Base-by-base conservation (phyloP, 176 grass and related monocot species). In the Paspalum vaginatum region DNA sequence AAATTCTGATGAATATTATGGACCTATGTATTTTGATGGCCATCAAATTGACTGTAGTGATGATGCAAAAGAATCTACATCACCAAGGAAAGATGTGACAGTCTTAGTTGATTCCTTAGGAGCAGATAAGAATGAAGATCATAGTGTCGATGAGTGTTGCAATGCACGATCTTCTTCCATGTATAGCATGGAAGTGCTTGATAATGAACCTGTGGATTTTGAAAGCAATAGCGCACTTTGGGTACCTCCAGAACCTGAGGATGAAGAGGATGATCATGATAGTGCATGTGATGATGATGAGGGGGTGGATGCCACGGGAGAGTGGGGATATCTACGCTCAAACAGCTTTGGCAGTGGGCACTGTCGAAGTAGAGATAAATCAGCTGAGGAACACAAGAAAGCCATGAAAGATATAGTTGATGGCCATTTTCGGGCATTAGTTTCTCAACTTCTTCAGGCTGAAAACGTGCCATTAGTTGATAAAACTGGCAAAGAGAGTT, bases 401-500 rank as follows among this genome's bases (percentile, higher is more conserved):
- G 96, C 85, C 61, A 95, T 99, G 90, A 99, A 95, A 84, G 88
- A 83, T 42, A 91, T 99, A 68, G 86, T 95, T 74, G 92, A 99
- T 79, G 90, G 92, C 20, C 90, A 99, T 79, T 99, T 99, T 78
- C 89, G 92, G 76, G 90, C 92, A 52, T 89, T 99, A 74, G 91
- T 99, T 72, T 67, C 92, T 84, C 96, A 99, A 83, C 90, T 99
- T 80, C 88, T 99, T 83, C 83, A 95, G 81, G 92, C 82, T 22
- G 92, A 95, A 81, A 89, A 91, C 26, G 68, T 95, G 41, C 79
- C 81, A 44, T 64, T 89, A 37, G 77, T 62, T 81, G 91, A 91
- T 70, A 83, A 78, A 72, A 80, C 57, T 78, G 92, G 86, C 43
- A 91, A 77, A 63, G 84, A 89, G 37, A 87, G 79, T 69, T 99